Evolutionary conservation across 371 early-diverging fungal species (phyloP), one percentile per base, ranked within the genome.

Genomic region (Mortierella polycephala): DNA sequence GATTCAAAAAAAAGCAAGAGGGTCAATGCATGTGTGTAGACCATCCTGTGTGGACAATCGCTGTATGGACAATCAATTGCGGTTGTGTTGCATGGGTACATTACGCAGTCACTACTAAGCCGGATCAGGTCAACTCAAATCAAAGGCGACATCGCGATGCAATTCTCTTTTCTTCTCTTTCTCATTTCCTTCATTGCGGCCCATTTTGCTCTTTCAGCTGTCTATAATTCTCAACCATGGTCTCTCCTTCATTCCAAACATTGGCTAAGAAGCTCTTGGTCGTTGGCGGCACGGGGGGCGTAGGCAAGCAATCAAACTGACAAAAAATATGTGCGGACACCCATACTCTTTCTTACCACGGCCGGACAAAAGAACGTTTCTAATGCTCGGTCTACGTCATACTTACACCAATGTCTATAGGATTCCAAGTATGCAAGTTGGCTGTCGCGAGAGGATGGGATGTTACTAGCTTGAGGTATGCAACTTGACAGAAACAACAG

Each of bases 371-470:
- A 9, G n/a, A 44, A 20, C 1, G n/a, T 23, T 20, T 50, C 3
- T 4, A 30, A 30, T 30, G 30, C 30, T 30, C 30, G 30, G 30
- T 30, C 4, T 30, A 4, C 30, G 16, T 52, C 2, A 40, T 44
- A 4, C 45, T 10, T 21, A 13, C 57, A 5, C 18, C 30, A 8
- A 18, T n/a, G 7, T 42, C 21, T 40, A 9, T 66, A 88, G 90
- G 90, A 7, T 71, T 81, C 46, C 85, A 84, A 67, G 84, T 93
- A 53, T 93, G 93, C 69, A 86, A 84, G 65, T 69, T 80, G 21
- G 91, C 92, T 8, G 87, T 85, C n/a, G 77, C 84, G 42, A 84
- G 86, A 47, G 91, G 91, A n/a, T 91, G 91, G 92, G 86, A 91
- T 67, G 92, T 91, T n/a, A 81, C 89, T 21, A 92, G 93, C 61